Base-by-base conservation (phyloP, 306 rosid species). In the Hippophae tibetana region DNA sequence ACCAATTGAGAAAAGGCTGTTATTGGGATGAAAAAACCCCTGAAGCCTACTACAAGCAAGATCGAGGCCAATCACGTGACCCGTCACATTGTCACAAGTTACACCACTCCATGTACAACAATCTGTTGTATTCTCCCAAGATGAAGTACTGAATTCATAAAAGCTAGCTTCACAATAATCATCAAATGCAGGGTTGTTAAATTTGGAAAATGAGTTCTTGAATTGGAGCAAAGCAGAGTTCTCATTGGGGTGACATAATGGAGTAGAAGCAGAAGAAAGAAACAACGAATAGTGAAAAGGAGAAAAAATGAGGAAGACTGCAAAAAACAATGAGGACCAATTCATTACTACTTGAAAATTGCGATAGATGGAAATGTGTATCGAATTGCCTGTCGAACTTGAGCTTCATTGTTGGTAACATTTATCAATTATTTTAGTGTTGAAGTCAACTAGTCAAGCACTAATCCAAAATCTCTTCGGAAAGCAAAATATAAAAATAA, bases 81-180 rank as follows among this genome's bases (percentile, higher is more conserved):
- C 54, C 0, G 49, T 31, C 6, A 5, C 1, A 10, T 13, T 42
- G 9, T 72, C 76, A 23, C 71, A 72, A 3, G 18, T 56, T 18
- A 72, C 47, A 13, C 71, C 67, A 25, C 46, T 48, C 66, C 70
- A 57, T 6, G 43, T 1, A 11, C 70, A 64, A 41, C 66, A 64
- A 8, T 58, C 47, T 4, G 43, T 47, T 7, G 58, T 41, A 9
- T 25, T 58, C 11, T 25, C 7, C 65, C 54, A 58, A 1, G 53
- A 52, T 0, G 2, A 7, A 5, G 46, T 58, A 5, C 5, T 49
- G 3, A 14, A 2, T 2, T 0, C n/a, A 7, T 8, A 5, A 47
- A n/a, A 5, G 1, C 13, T n/a, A 47, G 10, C 52, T 9, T 9
- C 5, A 10, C 6, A 8, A 13, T 7, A 4, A 5, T 48, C 6